Evolutionary conservation across 2,329 filamentous ascomycete species (phyloP).

Genomic region (Fusarium sp.): DNA sequence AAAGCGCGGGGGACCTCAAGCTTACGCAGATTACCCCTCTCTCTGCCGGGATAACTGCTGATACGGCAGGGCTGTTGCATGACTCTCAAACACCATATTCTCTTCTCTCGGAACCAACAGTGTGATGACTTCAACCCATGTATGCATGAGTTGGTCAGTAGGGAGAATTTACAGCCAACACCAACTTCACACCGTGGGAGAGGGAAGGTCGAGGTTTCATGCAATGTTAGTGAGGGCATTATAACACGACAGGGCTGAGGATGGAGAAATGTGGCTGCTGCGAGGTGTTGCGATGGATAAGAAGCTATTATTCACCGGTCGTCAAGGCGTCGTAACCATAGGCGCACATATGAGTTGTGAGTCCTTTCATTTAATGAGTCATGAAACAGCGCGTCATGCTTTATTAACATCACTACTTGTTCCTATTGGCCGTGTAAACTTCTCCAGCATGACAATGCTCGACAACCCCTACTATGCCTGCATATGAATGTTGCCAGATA

Average conservation of each 20-base stretch:
- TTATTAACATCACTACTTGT: too few species aligned
- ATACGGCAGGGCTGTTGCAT: constrained; percentile 23
- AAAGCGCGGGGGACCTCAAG: not conserved
- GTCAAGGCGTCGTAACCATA: not conserved
- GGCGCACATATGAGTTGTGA: not conserved
- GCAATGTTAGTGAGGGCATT: not conserved
- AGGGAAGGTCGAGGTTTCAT: not conserved
- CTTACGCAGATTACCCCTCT: not conserved
- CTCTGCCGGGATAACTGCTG: constrained; percentile 3
- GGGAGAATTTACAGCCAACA: not conserved
- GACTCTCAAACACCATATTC: not conserved
- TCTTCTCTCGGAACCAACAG: not conserved
- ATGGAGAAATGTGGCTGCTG: not conserved
- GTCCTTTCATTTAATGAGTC: not conserved
- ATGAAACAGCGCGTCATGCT: not conserved
- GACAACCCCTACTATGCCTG: too few species aligned
- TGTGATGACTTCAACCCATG: not conserved
- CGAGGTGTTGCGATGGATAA: not conserved
- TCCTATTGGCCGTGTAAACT: too few species aligned
- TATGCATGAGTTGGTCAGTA: not conserved
- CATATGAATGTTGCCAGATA: not conserved
- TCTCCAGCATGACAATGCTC: too few species aligned
- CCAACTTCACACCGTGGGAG: not conserved
- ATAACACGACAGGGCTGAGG: not conserved
- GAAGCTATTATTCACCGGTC: not conserved